A percentile compares a stretch with the other conserved stretches of the same genome.
These are phyloP conservation scores for Lomentospora prolificans DNA, from an alignment of 2,329 filamentous ascomycete species.

Conservation along the genomic window DNA sequence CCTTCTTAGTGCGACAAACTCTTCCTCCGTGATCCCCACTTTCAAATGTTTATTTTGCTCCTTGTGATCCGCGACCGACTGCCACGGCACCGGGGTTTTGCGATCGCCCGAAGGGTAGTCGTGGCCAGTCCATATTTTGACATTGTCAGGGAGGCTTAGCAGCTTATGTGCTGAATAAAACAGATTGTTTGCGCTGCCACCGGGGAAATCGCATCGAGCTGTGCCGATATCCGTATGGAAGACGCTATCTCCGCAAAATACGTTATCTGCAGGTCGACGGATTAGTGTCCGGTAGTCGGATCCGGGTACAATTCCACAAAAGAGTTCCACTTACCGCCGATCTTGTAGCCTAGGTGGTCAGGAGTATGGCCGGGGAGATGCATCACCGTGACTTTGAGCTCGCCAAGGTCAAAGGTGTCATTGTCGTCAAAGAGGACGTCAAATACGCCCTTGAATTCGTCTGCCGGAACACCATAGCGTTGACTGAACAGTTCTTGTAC, in stretches of 20 bases:
- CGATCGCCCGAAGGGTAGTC: conserved; percentile 37
- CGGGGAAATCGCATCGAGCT: conserved; percentile 45
- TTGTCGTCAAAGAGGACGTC: conserved; percentile 44
- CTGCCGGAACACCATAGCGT: conserved; percentile 32
- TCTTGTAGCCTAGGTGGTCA: conserved; percentile 48
- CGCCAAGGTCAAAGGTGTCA: conserved; percentile 41
- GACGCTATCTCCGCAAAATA: conserved; percentile 44
- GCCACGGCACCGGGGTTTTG: conserved; percentile 24
- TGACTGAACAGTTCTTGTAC: conserved; percentile 41
- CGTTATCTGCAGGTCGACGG: conserved; percentile 20
- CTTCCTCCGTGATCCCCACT: conserved; percentile 27
- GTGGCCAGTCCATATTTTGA: conserved; percentile 43
- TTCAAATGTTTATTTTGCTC: conserved; percentile 37
- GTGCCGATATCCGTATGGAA: conserved; percentile 43
- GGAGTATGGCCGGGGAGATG: conserved; percentile 53
- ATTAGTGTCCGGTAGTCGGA: not conserved
- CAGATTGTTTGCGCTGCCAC: conserved; percentile 33
- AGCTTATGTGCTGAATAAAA: conserved; percentile 33
- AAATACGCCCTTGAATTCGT: conserved; percentile 38
- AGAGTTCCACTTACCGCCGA: conserved; percentile 37
- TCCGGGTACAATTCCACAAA: too few relatives aligned
- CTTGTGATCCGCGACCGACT: conserved; percentile 37
- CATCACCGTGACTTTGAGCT: conserved; percentile 32
- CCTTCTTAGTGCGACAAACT: conserved; percentile 32
- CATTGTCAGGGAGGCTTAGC: conserved; percentile 29